Evolutionary conservation across 2,329 filamentous ascomycete genomes (phyloP).

Genomic region (Penicillium sp.): DNA sequence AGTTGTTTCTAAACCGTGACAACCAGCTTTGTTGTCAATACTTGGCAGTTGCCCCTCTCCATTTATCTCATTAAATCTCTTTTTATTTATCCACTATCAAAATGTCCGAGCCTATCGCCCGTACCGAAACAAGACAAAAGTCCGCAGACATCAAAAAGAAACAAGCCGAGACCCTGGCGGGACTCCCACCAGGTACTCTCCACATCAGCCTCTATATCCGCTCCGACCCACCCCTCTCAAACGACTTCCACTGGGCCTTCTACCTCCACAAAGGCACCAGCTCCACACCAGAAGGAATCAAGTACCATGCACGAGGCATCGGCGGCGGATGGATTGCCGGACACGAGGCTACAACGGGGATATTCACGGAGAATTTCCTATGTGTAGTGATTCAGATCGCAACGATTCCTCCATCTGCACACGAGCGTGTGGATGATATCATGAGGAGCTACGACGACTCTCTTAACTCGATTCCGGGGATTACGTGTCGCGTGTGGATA

Average conservation of each 20-base stretch:
- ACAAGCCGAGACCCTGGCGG: neutral
- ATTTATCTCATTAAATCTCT: neutral
- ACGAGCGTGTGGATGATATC: neutral
- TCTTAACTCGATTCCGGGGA: neutral
- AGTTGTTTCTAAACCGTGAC: no score
- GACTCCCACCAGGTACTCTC: neutral
- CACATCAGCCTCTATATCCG: conserved; percentile 3
- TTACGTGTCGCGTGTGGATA: conserved; percentile 1
- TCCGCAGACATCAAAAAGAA: neutral
- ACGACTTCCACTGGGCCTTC: conserved; percentile 14
- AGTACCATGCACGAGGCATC: conserved; percentile 9
- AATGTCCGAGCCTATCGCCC: neutral
- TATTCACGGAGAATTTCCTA: neutral
- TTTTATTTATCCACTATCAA: neutral
- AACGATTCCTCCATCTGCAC: neutral
- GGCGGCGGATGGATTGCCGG: conserved; percentile 7
- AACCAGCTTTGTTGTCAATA: neutral
- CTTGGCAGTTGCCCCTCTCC: neutral
- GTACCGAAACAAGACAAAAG: neutral
- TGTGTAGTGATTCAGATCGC: conserved; percentile 1
- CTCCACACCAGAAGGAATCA: neutral
- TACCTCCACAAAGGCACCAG: conserved; percentile 6
- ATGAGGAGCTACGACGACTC: neutral
- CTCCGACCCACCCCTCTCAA: conserved; percentile 2
- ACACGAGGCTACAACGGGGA: conserved; percentile 4